phyloP scores from a whole-genome alignment of 2,329 filamentous ascomycete species.

The Aspergillus ruber region DNA sequence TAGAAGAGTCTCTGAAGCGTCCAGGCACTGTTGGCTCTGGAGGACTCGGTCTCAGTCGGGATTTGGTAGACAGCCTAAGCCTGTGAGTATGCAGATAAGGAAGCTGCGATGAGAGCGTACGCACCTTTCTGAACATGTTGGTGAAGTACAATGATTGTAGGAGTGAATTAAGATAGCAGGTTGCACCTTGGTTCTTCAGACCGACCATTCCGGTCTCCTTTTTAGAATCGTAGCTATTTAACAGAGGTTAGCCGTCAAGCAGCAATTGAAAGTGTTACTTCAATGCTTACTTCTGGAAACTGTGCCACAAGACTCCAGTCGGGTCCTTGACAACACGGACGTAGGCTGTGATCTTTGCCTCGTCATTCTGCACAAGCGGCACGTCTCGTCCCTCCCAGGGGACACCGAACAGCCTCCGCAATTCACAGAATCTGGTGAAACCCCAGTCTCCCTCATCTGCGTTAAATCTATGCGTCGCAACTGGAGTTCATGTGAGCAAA shows the following conservation, averaged over 20 bases:
- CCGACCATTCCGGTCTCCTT: constrained; percentile 97
- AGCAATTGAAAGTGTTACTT: background rate
- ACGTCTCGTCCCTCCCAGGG: constrained; percentile 64
- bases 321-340: constrained; percentile 45
- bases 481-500: constrained; percentile 21
- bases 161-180: constrained; percentile 79
- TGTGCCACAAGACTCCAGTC: constrained; percentile 45
- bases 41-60: constrained; percentile 78
- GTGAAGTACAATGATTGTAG: constrained; percentile 80
- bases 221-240: constrained; percentile 82
- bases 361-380: constrained; percentile 46
- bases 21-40: constrained; percentile 81
- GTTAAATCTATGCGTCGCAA: constrained; percentile 91
- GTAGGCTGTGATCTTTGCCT: constrained; percentile 42
- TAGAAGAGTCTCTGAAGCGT: constrained; percentile 92
- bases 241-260: constrained; percentile 5
- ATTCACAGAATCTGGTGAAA: constrained; percentile 91
- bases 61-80: constrained; percentile 88
- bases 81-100: background rate
- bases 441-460: constrained; percentile 97
- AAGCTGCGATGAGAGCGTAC: constrained; percentile 2
- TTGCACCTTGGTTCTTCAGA: constrained; percentile 92
- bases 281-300: constrained; percentile 35
- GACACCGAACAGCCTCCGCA: constrained; percentile 74
- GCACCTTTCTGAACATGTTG: constrained; percentile 86